Conservation (phyloP, 805 yeast species). For the Yamadazyma nakazawae region DNA sequence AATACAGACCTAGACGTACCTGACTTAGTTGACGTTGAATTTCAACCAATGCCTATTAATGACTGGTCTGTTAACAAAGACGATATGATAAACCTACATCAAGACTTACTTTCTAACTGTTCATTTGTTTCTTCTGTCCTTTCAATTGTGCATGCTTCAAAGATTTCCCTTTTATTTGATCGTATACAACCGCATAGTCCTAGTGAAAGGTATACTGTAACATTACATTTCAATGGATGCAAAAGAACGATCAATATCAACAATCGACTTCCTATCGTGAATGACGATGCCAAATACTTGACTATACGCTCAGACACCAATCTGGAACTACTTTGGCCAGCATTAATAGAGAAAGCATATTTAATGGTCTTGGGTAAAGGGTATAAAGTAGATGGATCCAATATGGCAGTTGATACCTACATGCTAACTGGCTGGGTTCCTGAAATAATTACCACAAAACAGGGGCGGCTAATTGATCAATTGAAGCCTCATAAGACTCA, state of each 20-base stretch:
- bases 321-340: slow-evolving; percentile 53
- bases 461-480: slow-evolving; percentile 30
- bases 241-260: slow-evolving; percentile 46
- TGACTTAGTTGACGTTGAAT: slow-evolving; percentile 4
- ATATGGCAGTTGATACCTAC: slow-evolving; percentile 67
- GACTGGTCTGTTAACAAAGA: slow-evolving; percentile 42
- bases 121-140: slow-evolving; percentile 71
- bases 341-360: slow-evolving; percentile 75
- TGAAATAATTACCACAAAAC: slow-evolving; percentile 41
- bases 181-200: slow-evolving; percentile 23
- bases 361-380: slow-evolving; percentile 56
- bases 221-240: slow-evolving; percentile 52
- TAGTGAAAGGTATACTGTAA: slow-evolving; percentile 34
- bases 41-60: slow-evolving; percentile 16
- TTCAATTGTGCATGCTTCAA: slow-evolving; percentile 37
- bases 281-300: slow-evolving; percentile 21
- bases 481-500: neutral
- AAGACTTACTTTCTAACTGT: slow-evolving; percentile 60
- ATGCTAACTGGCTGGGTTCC: slow-evolving; percentile 73
- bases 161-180: slow-evolving; percentile 11
- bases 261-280: slow-evolving; percentile 41
- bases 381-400: slow-evolving; percentile 68
- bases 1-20: slow-evolving; percentile 18
- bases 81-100: slow-evolving; percentile 34
- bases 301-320: slow-evolving; percentile 36